These are phyloP conservation scores for Davidsoniella virescens DNA, from an alignment of 2,329 filamentous ascomycete genomes.

Conservation along the genomic window DNA sequence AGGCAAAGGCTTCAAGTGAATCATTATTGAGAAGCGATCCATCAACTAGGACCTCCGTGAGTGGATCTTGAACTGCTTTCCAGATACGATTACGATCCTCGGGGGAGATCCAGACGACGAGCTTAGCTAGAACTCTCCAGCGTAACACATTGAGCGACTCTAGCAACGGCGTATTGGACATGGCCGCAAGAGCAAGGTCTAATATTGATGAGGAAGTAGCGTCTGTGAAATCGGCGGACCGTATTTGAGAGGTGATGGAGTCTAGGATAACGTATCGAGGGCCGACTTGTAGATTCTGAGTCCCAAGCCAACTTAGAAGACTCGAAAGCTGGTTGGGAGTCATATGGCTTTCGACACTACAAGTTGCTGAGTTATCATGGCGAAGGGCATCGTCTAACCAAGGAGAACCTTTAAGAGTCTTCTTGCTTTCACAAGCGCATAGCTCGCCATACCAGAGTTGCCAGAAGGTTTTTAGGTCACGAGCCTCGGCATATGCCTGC, in stretches of 20 bases:
- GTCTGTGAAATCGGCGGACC: slow-evolving; percentile 27
- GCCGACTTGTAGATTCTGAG: slow-evolving; percentile 19
- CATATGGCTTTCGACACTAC: slow-evolving; percentile 26
- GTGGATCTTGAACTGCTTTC: slow-evolving; percentile 19
- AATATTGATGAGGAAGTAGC: slow-evolving; percentile 25
- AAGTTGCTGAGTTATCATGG: slow-evolving; percentile 7
- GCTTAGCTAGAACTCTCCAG: slow-evolving; percentile 25
- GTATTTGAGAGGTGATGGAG: slow-evolving; percentile 27
- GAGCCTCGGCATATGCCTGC: slow-evolving; percentile 27
- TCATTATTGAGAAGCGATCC: slow-evolving; percentile 21
- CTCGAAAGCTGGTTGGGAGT: slow-evolving; percentile 28
- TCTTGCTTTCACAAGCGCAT: slow-evolving; percentile 20
- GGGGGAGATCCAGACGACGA: slow-evolving; percentile 21
- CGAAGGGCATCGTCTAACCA: slow-evolving; percentile 18
- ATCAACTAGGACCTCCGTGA: slow-evolving; percentile 21
- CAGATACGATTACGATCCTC: slow-evolving; percentile 21
- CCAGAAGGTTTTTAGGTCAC: slow-evolving; percentile 30
- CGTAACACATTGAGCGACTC: slow-evolving; percentile 22
- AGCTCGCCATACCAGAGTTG: slow-evolving; percentile 31
- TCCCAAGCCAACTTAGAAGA: slow-evolving; percentile 27
- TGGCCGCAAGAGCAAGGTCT: slow-evolving; percentile 19
- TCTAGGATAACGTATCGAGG: slow-evolving; percentile 28
- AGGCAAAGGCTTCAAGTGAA: slow-evolving; percentile 27
- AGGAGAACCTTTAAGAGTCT: slow-evolving; percentile 18
- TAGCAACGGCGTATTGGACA: slow-evolving; percentile 17